phyloP scores from a whole-genome alignment of 306 rosid species.

The Nissolia schottii region DNA sequence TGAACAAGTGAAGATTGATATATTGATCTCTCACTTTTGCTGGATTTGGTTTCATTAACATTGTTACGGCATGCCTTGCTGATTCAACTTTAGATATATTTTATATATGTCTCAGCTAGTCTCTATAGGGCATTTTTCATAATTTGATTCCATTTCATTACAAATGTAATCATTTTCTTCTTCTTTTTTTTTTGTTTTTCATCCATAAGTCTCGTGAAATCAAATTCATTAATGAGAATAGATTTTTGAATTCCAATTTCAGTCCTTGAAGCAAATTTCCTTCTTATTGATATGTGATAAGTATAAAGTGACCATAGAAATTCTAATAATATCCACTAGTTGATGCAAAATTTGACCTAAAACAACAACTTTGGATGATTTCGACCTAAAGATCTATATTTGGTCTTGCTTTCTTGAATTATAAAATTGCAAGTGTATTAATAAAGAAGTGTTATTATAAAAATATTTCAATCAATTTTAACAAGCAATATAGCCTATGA shows the following conservation, averaged over 20 bases:
- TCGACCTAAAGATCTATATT: background rate
- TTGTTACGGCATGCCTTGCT: background rate
- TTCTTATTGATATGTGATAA: background rate
- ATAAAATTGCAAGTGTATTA: too few relatives aligned
- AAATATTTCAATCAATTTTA: background rate
- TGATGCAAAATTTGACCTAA: too few relatives aligned
- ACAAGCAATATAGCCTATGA: background rate
- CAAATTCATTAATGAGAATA: background rate
- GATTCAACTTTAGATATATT: background rate
- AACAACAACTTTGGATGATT: background rate
- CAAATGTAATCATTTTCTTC: constrained; percentile 5
- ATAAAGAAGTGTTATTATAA: too few relatives aligned
- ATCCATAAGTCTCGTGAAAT: constrained; percentile 18
- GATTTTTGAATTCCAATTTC: background rate
- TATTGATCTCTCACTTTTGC: background rate
- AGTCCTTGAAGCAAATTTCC: background rate
- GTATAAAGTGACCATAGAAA: background rate
- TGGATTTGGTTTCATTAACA: constrained; percentile 13
- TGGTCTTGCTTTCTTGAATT: background rate
- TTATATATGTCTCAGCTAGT: background rate
- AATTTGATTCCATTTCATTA: background rate
- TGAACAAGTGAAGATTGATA: constrained; percentile 38
- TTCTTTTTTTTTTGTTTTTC: too few relatives aligned
- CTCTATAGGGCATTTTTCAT: background rate
- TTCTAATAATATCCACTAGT: too few relatives aligned